phyloP scores from a whole-genome alignment of 345 rosid species.

The Eucalyptus pauciflora region DNA sequence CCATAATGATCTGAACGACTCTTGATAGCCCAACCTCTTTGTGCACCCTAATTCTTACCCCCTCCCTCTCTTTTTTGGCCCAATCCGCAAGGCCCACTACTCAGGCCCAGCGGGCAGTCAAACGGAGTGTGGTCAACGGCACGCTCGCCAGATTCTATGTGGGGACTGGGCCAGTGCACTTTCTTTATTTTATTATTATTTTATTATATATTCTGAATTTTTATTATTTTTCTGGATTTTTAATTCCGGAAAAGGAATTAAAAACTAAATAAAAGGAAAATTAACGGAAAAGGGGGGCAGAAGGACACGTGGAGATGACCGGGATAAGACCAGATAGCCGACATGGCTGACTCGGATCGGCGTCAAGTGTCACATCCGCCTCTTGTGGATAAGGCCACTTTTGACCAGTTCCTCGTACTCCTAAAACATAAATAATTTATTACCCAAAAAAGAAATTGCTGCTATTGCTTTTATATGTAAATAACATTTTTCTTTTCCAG shows the following conservation, averaged over 20 bases:
- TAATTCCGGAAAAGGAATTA: neutral
- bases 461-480: neutral
- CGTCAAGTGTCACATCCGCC: neutral
- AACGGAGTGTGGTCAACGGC: neutral
- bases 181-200: neutral
- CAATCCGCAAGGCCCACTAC: neutral
- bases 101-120: neutral
- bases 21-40: neutral
- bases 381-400: conserved; percentile 7
- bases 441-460: neutral
- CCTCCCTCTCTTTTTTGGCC: neutral
- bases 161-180: neutral
- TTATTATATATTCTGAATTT: neutral
- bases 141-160: neutral
- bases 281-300: neutral
- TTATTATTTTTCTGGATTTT: neutral
- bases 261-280: neutral
- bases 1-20: neutral
- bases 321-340: neutral
- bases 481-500: neutral
- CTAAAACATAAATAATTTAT: neutral
- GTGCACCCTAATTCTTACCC: neutral
- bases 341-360: conserved; percentile 20
- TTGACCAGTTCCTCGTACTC: neutral
- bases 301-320: neutral